Base-by-base conservation (phyloP, 2,329 filamentous ascomycete genomes). In the Elsinoe fawcettii region DNA sequence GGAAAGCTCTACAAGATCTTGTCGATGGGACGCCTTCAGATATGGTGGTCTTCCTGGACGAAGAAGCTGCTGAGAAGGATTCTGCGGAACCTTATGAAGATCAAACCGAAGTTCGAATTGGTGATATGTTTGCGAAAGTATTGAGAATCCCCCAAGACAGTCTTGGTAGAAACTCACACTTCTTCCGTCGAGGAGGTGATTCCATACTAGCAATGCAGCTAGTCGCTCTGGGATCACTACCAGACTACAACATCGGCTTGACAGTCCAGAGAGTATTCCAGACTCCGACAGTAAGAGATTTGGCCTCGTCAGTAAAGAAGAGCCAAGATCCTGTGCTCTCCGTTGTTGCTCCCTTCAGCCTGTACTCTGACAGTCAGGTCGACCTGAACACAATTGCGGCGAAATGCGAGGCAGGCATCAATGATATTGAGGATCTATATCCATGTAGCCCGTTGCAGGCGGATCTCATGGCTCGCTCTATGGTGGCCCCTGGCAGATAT, bases 121-220 rank as follows among this genome's bases (percentile, higher is more conserved):
- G 73, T 11, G 64, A 67, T 5, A 67, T 79, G 11, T 83, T 80
- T 79, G 71, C 74, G 32, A 71, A 71, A 3, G 73, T 80, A 1
- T 66, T 82, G 27, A 66, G 64, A 1, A 65, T 78, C 1, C 62
- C 68, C 0, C 70, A 78, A 56, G 71, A 77, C 2, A 69, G 75
- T 1, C 79, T 83, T 16, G 73, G 77, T 1, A 67, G 77, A 1
- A 75, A 81, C 9, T 77, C 83, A 63, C 81, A 78, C 68, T 84
- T 84, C 69, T 83, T 84, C 73, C 74, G 75, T 2, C 73, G 82
- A 0, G 81, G 81, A 1, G 81, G 81, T 18, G 80, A 84, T 67
- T 84, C 81, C 0, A 79, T 84, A 22, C 69, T 75, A 0, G 80
- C 80, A 1, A 85, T 85, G 80, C 81, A 80, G 64, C 69, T 85